Evolutionary conservation across 805 yeast genomes (phyloP), one percentile per base, ranked within the genome.

Genomic region (Saturnispora halmiae): DNA sequence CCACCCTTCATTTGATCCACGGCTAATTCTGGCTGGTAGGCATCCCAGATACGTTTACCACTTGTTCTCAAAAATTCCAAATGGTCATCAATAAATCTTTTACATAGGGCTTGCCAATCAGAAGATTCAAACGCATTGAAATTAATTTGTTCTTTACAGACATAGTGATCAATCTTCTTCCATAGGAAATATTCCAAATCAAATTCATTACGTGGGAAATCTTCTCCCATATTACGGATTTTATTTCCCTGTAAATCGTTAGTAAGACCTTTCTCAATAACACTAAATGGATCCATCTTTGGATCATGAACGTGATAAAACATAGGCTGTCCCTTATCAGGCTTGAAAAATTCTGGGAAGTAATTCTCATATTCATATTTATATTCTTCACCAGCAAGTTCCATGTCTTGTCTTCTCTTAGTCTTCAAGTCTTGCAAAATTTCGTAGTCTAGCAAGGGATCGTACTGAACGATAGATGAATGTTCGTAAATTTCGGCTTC

Each of bases 291-390:
- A 51, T 73, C 67, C 52, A 73, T 64, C 55, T 73, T 73, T 15
- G 78, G 78, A 53, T 63, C 70, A 53, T 73, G 75, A 24, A 75
- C 72, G 47, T 73, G 79, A 34, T 48, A 73, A 33, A 61, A 59
- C 37, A 61, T 44, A 34, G 55, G 58, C 34, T 53, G 51, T 1
- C 60, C 54, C 41, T 53, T 55, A 10, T 49, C 47, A 15, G 58
- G 50, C 16, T 49, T 46, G 48, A 60, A 60, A 33, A 38, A 47
- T 33, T 53, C 44, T 13, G 51, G 44, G 45, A 46, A 56, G 39
- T 51, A 51, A 29, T 50, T 43, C 37, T 54, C 55, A 47, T 60
- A 60, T 30, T 50, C 45, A 42, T 60, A 60, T 18, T 40, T 26
- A 40, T 54, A 58, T 5, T 47, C 41, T n/a, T 51, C 53, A 25